Percentiles rank a stretch among this genome's conserved stretches.
Evolutionary conservation across 139 green algal genomes (phyloP).

Genomic region (Pleodorina starrii): DNA sequence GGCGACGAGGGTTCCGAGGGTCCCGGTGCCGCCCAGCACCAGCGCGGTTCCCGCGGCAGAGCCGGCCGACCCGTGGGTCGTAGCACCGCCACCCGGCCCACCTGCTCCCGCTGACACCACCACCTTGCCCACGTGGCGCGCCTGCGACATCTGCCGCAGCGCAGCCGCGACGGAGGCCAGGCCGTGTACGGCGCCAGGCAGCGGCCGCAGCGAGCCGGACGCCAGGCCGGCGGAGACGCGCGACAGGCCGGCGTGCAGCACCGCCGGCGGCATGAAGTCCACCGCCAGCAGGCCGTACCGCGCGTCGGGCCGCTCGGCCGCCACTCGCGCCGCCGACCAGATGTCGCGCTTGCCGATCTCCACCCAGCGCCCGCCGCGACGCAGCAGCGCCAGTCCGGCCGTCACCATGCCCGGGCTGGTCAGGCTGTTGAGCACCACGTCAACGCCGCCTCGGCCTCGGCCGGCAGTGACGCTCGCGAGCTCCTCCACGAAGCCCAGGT

Average conservation of each 20-base stretch:
- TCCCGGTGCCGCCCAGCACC: constrained; percentile 84
- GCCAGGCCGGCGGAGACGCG: constrained; percentile 59
- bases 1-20: constrained; percentile 75
- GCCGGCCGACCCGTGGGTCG: not conserved
- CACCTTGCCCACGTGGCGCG: constrained; percentile 89
- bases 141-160: constrained; percentile 89
- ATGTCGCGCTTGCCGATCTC: constrained; percentile 96
- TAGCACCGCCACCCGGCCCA: not conserved
- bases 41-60: constrained; percentile 52
- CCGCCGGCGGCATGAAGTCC: constrained; percentile 84
- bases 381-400: constrained; percentile 71
- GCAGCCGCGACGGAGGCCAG: constrained; percentile 62
- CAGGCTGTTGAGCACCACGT: constrained; percentile 87
- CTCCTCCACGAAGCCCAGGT: constrained; percentile 53
- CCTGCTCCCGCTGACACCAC: constrained; percentile 65
- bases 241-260: constrained; percentile 57
- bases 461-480: constrained; percentile 3
- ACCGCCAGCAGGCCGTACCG: constrained; percentile 84
- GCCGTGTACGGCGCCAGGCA: constrained; percentile 55
- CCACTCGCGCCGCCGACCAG: constrained; percentile 70
- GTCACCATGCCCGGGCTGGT: constrained; percentile 84
- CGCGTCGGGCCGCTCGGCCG: constrained; percentile 84
- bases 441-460: constrained; percentile 55
- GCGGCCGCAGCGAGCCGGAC: constrained; percentile 49
- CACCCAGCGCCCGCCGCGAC: constrained; percentile 73